A percentile compares a stretch with the other conserved stretches of the same genome.
phyloP scores from a whole-genome alignment of 306 rosid genomes.

The Dalbergia cochinchinensis region DNA sequence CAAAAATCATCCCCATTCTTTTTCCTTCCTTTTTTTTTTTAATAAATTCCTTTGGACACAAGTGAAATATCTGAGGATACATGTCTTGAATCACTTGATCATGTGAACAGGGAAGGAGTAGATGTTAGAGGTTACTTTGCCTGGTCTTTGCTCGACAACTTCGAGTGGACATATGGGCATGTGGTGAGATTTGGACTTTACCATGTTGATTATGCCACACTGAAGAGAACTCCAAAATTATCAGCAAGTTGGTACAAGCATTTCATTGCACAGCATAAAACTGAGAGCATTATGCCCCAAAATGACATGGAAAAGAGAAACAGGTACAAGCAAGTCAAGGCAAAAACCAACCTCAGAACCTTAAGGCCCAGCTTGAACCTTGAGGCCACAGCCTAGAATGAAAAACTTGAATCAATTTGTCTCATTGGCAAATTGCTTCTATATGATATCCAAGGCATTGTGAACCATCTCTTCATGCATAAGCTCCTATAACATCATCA shows the following conservation, averaged over 20 bases:
- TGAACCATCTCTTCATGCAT: neutral
- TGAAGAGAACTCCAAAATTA: conserved; percentile 60
- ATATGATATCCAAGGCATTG: neutral
- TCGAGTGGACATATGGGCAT: conserved; percentile 64
- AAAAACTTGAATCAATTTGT: neutral
- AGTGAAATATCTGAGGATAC: neutral
- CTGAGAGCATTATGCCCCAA: neutral
- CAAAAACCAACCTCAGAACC: neutral
- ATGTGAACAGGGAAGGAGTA: conserved; percentile 63
- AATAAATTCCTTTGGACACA: no score
- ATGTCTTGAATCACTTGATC: neutral
- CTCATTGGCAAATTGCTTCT: neutral
- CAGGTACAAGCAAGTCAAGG: conserved; percentile 22
- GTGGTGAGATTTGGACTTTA: conserved; percentile 59
- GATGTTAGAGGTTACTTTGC: conserved; percentile 74
- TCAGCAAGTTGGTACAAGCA: conserved; percentile 71
- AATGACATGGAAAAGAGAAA: conserved; percentile 10
- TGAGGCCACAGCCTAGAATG: conserved; percentile 24
- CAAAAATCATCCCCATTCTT: no score
- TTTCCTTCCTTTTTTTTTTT: no score
- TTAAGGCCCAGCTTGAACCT: neutral
- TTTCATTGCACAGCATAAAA: conserved; percentile 53
- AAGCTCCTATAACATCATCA: neutral
- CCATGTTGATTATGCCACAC: conserved; percentile 57
- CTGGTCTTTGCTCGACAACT: conserved; percentile 80